Base-by-base conservation (phyloP, 805 yeast species). In the Hanseniaspora thailandica region DNA sequence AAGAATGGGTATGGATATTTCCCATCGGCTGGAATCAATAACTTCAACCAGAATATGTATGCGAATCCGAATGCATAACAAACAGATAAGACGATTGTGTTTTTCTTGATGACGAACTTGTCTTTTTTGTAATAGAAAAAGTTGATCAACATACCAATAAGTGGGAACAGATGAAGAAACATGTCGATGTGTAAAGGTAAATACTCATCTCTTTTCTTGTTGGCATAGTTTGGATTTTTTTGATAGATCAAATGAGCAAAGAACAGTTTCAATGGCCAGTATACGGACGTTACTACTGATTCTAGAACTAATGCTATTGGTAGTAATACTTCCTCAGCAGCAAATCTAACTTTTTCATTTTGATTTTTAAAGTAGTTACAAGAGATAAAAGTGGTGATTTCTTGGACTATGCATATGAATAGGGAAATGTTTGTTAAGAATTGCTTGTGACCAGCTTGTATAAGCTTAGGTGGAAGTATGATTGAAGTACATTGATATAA, bases 351-450 rank as follows among this genome's bases (percentile, higher is more conserved):
- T 2, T 19, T 4, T 13, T 20, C 13, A 55, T 9, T 5, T 28
- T 36, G 17, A 10, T 19, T 1, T 25, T 26, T 12, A 25, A 35
- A n/a, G 15, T 60, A 44, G 55, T 70, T 72, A 56, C 74, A 72
- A 43, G 73, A 54, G 9, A 78, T 58, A 20, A 50, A 15, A 1
- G 54, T 35, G 13, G 47, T 41, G 5, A 43, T 23, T 28, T 50
- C 41, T 17, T 50, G 54, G 3, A 46, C 26, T 6, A 53, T 47
- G 2, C 84, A 74, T 17, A 74, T 61, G 1, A 66, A 60, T 31
- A 82, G 70, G 8, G 83, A 75, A n/a, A 82, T 60, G 61, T 82
- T 83, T 4, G 93, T 84, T 48, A 84, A 69, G 62, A 84, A 84
- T 61, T 84, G 90, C 66, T 74, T 75, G 55, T 77, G 84, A 1